Evolutionary conservation across 345 rosid species (phyloP), one percentile per base, ranked within the genome.

Genomic region (rapeseed (Brassica napus)): DNA sequence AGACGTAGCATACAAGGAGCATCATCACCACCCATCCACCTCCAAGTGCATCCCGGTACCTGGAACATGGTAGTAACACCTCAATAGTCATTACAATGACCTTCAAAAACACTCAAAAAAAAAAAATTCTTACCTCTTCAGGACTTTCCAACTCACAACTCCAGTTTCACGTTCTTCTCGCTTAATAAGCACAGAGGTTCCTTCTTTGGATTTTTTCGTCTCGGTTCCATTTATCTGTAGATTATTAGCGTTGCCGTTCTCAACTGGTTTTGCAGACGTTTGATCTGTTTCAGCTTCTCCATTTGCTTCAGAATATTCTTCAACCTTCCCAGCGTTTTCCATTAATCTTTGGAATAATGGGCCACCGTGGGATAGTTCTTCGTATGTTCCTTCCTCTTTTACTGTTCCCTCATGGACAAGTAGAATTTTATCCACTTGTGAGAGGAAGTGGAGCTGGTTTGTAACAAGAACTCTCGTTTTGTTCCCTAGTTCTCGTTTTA

Each of bases 241-340:
- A 77, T 57, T 87, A 82, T 77, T 83, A 47, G 62, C 81, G 65
- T 68, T 81, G 34, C 98, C 98, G 86, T 91, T 95, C 57, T 83
- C 86, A 66, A 68, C 69, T 66, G 78, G 75, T 79, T 84, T 84
- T 65, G 84, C 16, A n/a, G 76, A 77, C n/a, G 79, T 73, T 58
- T 77, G 58, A 77, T 91, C 97, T 47, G 80, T 68, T 72, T 87
- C 86, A 10, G 72, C 86, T 69, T 84, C 86, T 79, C 84, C 89
- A 71, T 79, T 84, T 79, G 87, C 98, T 77, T 91, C 99, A 14
- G 65, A 86, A 80, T 87, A 90, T 70, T 95, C 98, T 88, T 95
- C 99, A 89, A 95, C 90, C 86, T 95, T 95, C 31, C 99, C 99
- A 1, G 99, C 99, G 87, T 95, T 93, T 89, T 95, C 98, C 98